Percentiles rank a stretch among this genome's conserved stretches.
Conservation (phyloP, 805 yeast genomes). For the Pichia paraexigua region DNA sequence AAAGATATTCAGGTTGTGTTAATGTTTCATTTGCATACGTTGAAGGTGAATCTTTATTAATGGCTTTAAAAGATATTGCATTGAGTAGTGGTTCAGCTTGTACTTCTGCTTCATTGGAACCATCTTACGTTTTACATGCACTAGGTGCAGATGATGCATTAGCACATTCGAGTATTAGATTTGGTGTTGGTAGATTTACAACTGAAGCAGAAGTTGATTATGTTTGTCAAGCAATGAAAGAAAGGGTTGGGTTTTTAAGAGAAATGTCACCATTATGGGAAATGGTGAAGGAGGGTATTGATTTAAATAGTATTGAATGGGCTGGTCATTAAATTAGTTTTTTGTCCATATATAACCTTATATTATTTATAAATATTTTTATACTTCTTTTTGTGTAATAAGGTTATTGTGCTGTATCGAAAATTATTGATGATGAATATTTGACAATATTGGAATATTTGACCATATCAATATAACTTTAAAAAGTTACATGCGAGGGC, state of each 20-base stretch:
- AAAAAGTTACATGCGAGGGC: too few relatives aligned
- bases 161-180: constrained; percentile 97
- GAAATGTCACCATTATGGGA: constrained; percentile 96
- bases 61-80: constrained; percentile 97
- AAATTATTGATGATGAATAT: too few relatives aligned
- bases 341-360: background rate
- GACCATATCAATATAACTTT: too few relatives aligned
- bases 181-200: constrained; percentile 95
- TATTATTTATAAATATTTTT: background rate
- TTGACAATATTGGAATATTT: too few relatives aligned
- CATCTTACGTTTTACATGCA: constrained; percentile 93
- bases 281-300: constrained; percentile 98
- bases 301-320: constrained; percentile 91
- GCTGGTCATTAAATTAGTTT: constrained; percentile 64
- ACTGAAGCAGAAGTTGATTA: constrained; percentile 95
- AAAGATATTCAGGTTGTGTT: constrained; percentile 88
- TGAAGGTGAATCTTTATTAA: constrained; percentile 94
- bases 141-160: constrained; percentile 96
- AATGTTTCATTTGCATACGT: constrained; percentile 95
- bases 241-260: constrained; percentile 85
- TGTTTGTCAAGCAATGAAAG: constrained; percentile 79
- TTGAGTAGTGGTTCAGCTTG: constrained; percentile 96
- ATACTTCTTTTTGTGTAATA: background rate
- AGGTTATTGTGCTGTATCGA: background rate
- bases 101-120: constrained; percentile 97